These are phyloP conservation scores for Francoa sonchifolia DNA, from an alignment of 441 rosid genomes.

Conservation along the genomic window DNA sequence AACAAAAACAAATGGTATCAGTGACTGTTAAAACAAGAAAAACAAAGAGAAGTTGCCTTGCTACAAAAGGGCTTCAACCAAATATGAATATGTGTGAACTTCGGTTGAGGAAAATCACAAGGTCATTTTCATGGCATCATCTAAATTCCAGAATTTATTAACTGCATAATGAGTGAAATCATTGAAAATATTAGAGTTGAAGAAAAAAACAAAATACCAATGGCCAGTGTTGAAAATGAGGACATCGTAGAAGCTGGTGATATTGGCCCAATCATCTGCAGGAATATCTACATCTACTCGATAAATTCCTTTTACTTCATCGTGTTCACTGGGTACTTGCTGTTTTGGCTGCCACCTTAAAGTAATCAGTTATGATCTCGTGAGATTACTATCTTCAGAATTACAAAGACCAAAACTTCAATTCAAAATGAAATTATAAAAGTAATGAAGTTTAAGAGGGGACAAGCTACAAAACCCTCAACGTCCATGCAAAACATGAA, in stretches of 20 bases:
- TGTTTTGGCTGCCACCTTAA: conserved; percentile 72
- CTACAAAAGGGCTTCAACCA: no score
- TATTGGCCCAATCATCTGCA: conserved; percentile 67
- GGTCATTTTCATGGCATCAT: no score
- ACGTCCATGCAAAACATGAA: background rate
- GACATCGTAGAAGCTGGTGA: conserved; percentile 62
- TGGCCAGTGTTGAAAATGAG: conserved; percentile 86
- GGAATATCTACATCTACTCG: conserved; percentile 85
- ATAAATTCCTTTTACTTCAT: conserved; percentile 39
- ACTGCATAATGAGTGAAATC: no score
- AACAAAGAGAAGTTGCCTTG: no score
- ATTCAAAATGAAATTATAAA: no score
- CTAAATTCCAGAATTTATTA: no score
- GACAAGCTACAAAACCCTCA: background rate
- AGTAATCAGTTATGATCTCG: conserved; percentile 37
- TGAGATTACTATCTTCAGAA: conserved; percentile 23
- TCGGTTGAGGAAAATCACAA: no score
- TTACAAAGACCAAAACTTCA: conserved; percentile 2
- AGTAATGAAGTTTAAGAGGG: background rate
- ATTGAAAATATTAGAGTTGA: no score
- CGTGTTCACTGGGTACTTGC: conserved; percentile 19
- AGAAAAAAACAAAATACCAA: conserved; percentile 37
- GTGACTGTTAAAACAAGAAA: no score
- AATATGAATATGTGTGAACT: no score
- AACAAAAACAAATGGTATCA: no score